phyloP scores from a whole-genome alignment of 257 asterid species.

The Craterostigma plantagineum region DNA sequence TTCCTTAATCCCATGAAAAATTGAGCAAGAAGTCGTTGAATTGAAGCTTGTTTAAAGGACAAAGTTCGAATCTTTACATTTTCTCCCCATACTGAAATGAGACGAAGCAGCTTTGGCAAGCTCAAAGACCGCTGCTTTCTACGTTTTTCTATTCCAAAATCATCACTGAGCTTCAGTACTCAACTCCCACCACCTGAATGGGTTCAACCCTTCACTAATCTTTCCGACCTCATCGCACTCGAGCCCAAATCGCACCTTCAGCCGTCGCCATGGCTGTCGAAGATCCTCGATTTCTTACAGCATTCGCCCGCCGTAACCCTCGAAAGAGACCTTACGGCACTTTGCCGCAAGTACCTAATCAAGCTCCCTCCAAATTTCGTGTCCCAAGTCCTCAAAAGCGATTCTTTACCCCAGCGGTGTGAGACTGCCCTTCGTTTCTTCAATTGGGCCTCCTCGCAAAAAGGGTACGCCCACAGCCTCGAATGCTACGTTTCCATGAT shows the following conservation, averaged over 20 bases:
- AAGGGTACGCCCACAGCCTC: constrained; percentile 52
- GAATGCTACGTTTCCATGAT: constrained; percentile 61
- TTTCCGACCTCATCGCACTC: constrained; percentile 46
- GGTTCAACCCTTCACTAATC: constrained; percentile 69
- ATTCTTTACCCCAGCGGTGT: constrained; percentile 15
- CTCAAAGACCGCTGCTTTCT: no score
- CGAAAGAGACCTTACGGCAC: constrained; percentile 39
- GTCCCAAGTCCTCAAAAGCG: constrained; percentile 35
- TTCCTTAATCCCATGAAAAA: no score
- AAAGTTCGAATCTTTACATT: no score
- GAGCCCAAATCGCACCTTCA: constrained; percentile 29
- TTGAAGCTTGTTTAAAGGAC: no score
- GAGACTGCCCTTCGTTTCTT: constrained; percentile 49
- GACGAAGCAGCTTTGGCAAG: no score
- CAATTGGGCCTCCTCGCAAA: constrained; percentile 67
- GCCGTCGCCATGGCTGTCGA: constrained; percentile 74
- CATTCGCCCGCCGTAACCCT: constrained; percentile 10
- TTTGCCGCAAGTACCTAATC: constrained; percentile 47
- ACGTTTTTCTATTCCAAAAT: no score
- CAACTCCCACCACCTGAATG: constrained; percentile 80
- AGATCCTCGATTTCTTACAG: constrained; percentile 36
- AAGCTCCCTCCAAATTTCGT: constrained; percentile 56
- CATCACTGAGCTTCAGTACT: no score
- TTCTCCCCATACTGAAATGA: no score
- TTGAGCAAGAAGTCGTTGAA: no score